phyloP scores from a whole-genome alignment of 306 rosid genomes.

The Leucaena leucocephala region DNA sequence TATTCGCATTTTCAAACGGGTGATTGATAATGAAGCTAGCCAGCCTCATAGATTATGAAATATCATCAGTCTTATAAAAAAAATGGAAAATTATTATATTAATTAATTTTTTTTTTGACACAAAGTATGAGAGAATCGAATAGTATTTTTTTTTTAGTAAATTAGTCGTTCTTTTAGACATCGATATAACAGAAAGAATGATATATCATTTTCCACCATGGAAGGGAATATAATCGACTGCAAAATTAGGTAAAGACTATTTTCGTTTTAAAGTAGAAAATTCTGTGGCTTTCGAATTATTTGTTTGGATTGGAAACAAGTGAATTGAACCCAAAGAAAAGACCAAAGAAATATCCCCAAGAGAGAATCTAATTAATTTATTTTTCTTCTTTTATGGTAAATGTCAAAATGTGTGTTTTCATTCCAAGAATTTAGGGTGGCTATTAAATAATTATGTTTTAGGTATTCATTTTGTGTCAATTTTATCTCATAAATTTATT shows the following conservation, averaged over 20 bases:
- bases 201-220: conserved; percentile 34
- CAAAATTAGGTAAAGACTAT: conserved; percentile 40
- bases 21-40: not conserved
- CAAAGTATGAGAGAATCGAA: conserved; percentile 26
- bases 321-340: not conserved
- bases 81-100: too few species aligned
- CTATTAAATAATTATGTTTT: not conserved
- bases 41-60: not conserved
- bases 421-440: too few species aligned
- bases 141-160: conserved; percentile 1
- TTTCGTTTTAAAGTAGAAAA: conserved; percentile 36
- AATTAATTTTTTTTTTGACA: not conserved
- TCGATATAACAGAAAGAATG: conserved; percentile 15
- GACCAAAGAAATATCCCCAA: not conserved
- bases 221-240: conserved; percentile 40
- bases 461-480: not conserved
- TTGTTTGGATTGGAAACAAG: not conserved
- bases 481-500: not conserved
- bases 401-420: too few species aligned
- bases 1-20: conserved; percentile 33
- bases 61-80: not conserved
- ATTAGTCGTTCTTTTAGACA: conserved; percentile 9
- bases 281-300: conserved; percentile 27
- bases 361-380: not conserved
- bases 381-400: too few species aligned